A percentile compares a stretch with the other conserved stretches of the same genome.
Evolutionary conservation across 169 alveolate species (phyloP).

Genomic region (Cryptosporidium canis): DNA sequence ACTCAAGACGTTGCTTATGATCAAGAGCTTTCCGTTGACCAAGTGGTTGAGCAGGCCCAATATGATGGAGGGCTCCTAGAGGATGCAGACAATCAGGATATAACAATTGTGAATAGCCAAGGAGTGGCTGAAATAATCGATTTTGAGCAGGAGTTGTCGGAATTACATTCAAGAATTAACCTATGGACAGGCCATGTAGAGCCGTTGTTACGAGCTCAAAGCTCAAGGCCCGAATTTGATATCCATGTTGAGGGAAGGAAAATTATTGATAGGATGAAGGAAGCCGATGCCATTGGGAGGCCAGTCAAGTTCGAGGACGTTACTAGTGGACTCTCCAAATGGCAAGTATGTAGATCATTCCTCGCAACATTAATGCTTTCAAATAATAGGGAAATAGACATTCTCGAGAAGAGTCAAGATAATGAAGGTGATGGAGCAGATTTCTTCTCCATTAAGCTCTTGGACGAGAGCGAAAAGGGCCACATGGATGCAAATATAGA

Average conservation of each 20-base stretch:
- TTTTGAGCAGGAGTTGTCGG: conserved; percentile 8
- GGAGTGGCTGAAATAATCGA: background rate
- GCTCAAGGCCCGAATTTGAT: conserved; percentile 45
- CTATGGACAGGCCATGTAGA: conserved; percentile 48
- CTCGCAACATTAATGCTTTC: conserved; percentile 65
- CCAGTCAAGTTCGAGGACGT: conserved; percentile 5
- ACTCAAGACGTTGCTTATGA: conserved; percentile 4
- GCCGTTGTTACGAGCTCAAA: conserved; percentile 36
- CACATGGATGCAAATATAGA: background rate
- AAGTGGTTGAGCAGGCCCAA: background rate
- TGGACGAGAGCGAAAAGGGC: background rate
- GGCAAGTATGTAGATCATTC: conserved; percentile 68
- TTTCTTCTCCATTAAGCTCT: background rate
- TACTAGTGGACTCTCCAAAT: conserved; percentile 11
- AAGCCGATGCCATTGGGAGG: background rate
- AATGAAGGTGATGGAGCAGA: background rate
- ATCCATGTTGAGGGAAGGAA: conserved; percentile 33
- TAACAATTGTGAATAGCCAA: background rate
- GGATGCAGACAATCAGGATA: background rate
- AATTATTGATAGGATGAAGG: conserved; percentile 20
- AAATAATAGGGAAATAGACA: conserved; percentile 45
- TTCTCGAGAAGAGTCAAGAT: background rate
- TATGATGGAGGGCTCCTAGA: background rate
- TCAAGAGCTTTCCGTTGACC: background rate
- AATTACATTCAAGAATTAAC: conserved; percentile 43